Evolutionary conservation across 2,329 filamentous ascomycete species (phyloP), one percentile per base, ranked within the genome.

Genomic region (Pyrenophora tritici-repentis): DNA sequence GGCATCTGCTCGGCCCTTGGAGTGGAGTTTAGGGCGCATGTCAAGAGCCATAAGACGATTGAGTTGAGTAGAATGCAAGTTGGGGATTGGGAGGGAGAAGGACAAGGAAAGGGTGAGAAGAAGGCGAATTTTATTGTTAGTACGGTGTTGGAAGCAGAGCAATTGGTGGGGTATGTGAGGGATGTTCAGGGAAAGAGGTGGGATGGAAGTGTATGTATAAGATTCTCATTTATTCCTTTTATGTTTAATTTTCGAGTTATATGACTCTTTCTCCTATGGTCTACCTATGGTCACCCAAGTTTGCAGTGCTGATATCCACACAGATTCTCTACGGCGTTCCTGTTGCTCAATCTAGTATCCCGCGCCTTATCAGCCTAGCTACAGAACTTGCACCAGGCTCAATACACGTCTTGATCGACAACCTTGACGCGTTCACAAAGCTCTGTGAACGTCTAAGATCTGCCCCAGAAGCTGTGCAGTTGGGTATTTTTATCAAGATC

Each of bases 11-110:
- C 80, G 34, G 74, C 75, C 42, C 73, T 92, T 12, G 77, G 80
- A 0, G 78, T 92, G 18, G 81, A 80, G 6, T 93, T 90, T 77
- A 79, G 90, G 51, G 86, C 87, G 1, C 90, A 94, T 70, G 84
- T 93, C 53, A 94, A 94, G 75, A 91, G 88, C 17, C 90, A 94
- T 72, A 94, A 94, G 86, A 91, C 88, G 0, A 75, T 78, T 5
- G 83, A 91, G 69, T 72, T 90, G 42, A 82, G 87, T 2, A 78
- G 79, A 44, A 73, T 91, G 18, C 88, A 92, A 80, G 84, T 91
- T n/a, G 87, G 26, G 8, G 26, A 29, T 29, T 10, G 4, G 3
- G 26, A 12, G 9, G 26, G 8, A 12, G 26, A 29, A 12, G 26
- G 26, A 12, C 2, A 29, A 29, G 26, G 9, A 9, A 4, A 7